phyloP scores from a whole-genome alignment of 495 filamentous ascomycete genomes.

The Corynascus novoguineensis region DNA sequence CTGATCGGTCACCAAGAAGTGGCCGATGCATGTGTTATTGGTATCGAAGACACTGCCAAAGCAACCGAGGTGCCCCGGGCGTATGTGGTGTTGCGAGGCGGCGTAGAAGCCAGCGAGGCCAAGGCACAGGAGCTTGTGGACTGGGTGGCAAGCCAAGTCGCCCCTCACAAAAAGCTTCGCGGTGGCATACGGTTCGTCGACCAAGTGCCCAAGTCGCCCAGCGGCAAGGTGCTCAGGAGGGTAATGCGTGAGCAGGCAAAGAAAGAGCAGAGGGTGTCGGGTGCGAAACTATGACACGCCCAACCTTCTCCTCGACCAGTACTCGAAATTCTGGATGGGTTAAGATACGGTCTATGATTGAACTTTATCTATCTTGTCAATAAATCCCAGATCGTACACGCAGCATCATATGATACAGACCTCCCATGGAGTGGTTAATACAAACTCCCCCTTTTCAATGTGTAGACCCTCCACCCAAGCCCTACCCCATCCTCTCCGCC shows the following conservation, averaged over 20 bases:
- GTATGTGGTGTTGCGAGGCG: slow-evolving; percentile 64
- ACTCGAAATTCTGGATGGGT: too few relatives aligned
- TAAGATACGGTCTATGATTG: too few relatives aligned
- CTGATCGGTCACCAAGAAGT: slow-evolving; percentile 66
- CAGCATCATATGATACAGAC: neutral
- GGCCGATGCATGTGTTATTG: slow-evolving; percentile 78
- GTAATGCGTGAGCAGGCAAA: slow-evolving; percentile 45
- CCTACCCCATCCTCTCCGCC: slow-evolving; percentile 65
- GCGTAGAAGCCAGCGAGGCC: slow-evolving; percentile 40
- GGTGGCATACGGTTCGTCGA: slow-evolving; percentile 82
- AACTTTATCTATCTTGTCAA: too few relatives aligned
- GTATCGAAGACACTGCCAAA: slow-evolving; percentile 61
- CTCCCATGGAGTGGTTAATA: too few relatives aligned
- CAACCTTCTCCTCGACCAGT: neutral
- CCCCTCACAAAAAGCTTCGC: slow-evolving; percentile 65
- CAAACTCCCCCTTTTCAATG: neutral
- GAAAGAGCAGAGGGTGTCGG: slow-evolving; percentile 30
- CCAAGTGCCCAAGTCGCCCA: slow-evolving; percentile 74
- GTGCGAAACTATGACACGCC: slow-evolving; percentile 28
- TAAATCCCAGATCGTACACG: neutral
- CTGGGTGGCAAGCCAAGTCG: slow-evolving; percentile 54
- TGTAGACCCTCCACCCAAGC: neutral
- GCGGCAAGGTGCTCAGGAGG: slow-evolving; percentile 83
- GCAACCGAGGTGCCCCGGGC: slow-evolving; percentile 81
- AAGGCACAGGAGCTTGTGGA: slow-evolving; percentile 57